phyloP scores from a whole-genome alignment of 306 rosid species.

The Leucaena leucocephala region DNA sequence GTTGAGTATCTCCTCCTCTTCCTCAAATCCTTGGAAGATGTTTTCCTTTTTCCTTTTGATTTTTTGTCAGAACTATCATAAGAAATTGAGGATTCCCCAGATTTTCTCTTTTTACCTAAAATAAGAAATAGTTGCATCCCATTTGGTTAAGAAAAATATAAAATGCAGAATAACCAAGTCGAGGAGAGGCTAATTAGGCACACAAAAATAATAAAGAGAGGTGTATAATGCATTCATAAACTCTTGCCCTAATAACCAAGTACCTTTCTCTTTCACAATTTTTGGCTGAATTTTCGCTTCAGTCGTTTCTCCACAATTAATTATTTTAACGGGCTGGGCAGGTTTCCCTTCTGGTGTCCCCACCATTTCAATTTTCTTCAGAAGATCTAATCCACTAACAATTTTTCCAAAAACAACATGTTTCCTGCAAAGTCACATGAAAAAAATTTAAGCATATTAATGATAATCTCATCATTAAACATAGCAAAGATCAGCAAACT shows the following conservation, averaged over 20 bases:
- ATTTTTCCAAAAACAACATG: conserved; percentile 97
- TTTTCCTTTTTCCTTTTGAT: conserved; percentile 56
- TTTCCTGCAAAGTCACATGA: conserved; percentile 61
- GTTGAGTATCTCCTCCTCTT: conserved; percentile 77
- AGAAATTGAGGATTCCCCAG: conserved; percentile 54
- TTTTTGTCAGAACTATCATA: conserved; percentile 64
- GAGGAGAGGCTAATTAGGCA: background rate
- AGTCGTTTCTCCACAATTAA: conserved; percentile 79
- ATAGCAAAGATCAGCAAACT: conserved; percentile 7
- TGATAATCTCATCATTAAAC: conserved; percentile 1
- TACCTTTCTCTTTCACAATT: conserved; percentile 79
- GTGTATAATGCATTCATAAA: conserved; percentile 19
- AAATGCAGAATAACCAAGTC: conserved; percentile 23
- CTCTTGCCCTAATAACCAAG: conserved; percentile 3
- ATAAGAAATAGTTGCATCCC: conserved; percentile 28
- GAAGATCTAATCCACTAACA: conserved; percentile 66
- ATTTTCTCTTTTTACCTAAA: conserved; percentile 71
- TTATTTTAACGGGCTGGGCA: conserved; percentile 66
- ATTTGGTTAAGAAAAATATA: conserved; percentile 25
- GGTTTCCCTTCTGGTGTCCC: conserved; percentile 89
- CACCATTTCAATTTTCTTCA: conserved; percentile 78
- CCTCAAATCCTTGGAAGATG: conserved; percentile 53
- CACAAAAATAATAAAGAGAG: conserved; percentile 10
- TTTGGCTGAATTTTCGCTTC: conserved; percentile 47
- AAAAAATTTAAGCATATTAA: conserved; percentile 4